phyloP scores from a whole-genome alignment of 1,284 basidiomycete species.

The Inonotus obliquus region DNA sequence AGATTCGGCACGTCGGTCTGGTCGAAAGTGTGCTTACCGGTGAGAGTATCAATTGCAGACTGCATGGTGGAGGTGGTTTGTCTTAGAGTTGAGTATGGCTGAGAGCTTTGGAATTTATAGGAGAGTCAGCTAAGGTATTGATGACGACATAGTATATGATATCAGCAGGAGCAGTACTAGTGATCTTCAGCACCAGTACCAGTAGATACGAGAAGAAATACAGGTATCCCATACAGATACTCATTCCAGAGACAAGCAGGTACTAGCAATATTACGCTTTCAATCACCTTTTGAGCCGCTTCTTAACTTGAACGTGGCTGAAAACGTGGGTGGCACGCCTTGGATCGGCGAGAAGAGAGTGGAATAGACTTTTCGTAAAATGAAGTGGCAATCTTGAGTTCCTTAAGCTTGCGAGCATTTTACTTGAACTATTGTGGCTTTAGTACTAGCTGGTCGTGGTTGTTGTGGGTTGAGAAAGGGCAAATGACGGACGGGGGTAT shows the following conservation, averaged over 20 bases:
- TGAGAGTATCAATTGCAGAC: slow-evolving; percentile 10
- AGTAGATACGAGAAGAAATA: background rate
- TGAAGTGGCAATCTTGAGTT: background rate
- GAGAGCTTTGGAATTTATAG: background rate
- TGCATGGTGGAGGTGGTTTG: slow-evolving; percentile 4
- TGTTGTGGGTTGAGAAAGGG: background rate
- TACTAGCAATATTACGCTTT: background rate
- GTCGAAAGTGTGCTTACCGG: slow-evolving; percentile 3
- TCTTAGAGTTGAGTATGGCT: background rate
- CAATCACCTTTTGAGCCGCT: background rate
- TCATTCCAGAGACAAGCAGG: background rate
- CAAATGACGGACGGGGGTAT: background rate
- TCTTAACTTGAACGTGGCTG: background rate
- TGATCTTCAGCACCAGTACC: background rate
- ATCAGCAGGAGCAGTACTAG: background rate
- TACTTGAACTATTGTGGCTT: background rate
- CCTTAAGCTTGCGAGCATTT: background rate
- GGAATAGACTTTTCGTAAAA: background rate
- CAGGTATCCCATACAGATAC: background rate
- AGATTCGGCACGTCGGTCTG: slow-evolving; percentile 10
- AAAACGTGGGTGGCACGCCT: slow-evolving; percentile 3
- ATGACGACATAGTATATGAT: slow-evolving; percentile 1
- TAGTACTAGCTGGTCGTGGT: background rate
- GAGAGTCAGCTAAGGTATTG: background rate
- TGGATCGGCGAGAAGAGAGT: slow-evolving; percentile 1